These are phyloP conservation scores for Dryadomyces quercus-mongolicae DNA, from an alignment of 2,329 filamentous ascomycete genomes.

Conservation along the genomic window DNA sequence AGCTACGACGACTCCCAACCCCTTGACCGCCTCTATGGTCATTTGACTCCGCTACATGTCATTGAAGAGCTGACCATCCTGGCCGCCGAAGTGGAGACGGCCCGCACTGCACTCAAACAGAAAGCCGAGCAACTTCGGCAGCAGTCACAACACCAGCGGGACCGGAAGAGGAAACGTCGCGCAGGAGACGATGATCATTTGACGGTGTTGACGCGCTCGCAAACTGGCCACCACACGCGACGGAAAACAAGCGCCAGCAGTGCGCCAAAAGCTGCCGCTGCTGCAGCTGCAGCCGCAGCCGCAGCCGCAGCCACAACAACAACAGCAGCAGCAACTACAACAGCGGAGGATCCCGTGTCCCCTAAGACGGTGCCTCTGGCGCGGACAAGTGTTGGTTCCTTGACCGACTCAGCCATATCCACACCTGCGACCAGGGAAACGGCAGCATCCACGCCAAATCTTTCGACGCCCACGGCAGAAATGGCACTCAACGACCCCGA, in stretches of 20 bases:
- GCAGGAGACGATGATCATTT: constrained; percentile 20
- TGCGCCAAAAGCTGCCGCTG: not conserved
- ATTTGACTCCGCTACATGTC: constrained; percentile 73
- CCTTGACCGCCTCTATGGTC: constrained; percentile 73
- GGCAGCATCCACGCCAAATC: constrained; percentile 23
- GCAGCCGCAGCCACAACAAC: not conserved
- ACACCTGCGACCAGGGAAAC: constrained; percentile 4
- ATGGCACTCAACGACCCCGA: constrained; percentile 14
- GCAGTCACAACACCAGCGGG: constrained; percentile 4
- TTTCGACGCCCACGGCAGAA: constrained; percentile 35
- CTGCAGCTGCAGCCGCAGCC: not conserved
- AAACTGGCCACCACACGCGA: constrained; percentile 7
- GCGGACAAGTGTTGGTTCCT: constrained; percentile 7
- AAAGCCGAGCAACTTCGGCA: constrained; percentile 2
- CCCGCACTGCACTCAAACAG: constrained; percentile 20
- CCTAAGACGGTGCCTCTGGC: constrained; percentile 30
- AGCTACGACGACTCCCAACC: constrained; percentile 75
- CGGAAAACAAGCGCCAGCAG: constrained; percentile 4
- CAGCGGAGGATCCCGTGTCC: constrained; percentile 35
- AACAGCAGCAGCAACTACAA: too few species aligned
- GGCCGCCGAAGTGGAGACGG: constrained; percentile 55
- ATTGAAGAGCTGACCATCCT: constrained; percentile 65
- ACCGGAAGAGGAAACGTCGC: constrained; percentile 52
- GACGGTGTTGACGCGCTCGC: not conserved
- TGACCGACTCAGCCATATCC: constrained; percentile 4